phyloP scores from a whole-genome alignment of 192 early-diverging fungal genomes.

The Backusella tuberculispora region DNA sequence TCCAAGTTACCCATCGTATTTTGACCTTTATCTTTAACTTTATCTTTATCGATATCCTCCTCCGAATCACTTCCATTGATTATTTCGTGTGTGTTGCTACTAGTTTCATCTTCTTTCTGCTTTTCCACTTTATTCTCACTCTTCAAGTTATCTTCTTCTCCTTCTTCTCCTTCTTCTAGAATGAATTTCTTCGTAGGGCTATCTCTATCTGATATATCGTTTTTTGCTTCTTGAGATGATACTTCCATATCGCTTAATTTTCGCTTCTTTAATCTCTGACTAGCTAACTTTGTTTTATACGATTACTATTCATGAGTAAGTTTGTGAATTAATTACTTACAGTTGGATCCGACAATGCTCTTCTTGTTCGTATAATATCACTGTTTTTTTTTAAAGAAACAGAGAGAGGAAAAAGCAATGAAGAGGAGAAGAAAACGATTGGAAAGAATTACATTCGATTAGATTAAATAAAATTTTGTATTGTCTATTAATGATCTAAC shows the following conservation, averaged over 20 bases:
- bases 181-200: neutral
- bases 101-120: neutral
- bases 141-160: neutral
- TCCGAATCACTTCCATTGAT: neutral
- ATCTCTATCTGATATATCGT: neutral
- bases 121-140: neutral
- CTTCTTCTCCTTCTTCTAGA: neutral
- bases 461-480: neutral
- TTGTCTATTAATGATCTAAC: neutral
- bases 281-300: neutral
- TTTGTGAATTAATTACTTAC: neutral
- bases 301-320: neutral
- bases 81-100: neutral
- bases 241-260: neutral
- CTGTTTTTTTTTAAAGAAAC: neutral
- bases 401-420: no score
- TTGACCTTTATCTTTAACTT: no score
- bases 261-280: neutral
- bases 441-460: neutral
- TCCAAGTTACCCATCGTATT: neutral
- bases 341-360: neutral
- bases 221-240: neutral
- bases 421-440: no score
- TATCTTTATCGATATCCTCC: neutral
- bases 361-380: constrained; percentile 5